Conservation (phyloP, 2,329 filamentous ascomycete genomes). For the Claviceps quebecensis region DNA sequence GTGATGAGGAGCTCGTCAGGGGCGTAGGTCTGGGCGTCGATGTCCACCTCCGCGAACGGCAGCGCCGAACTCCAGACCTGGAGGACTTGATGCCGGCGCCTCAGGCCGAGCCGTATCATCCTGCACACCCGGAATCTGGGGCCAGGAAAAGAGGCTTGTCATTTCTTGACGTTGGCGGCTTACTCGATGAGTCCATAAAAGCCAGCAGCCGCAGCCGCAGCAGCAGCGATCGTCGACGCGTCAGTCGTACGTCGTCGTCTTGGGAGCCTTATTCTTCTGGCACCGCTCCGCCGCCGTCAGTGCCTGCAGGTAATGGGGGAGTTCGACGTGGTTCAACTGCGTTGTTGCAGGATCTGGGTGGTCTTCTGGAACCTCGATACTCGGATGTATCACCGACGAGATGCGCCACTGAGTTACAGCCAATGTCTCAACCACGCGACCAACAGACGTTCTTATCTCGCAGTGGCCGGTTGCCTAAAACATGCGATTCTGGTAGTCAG, state of each 20-base stretch:
- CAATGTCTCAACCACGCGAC: constrained; percentile 28
- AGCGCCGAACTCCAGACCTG: constrained; percentile 12
- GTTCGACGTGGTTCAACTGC: constrained; percentile 41
- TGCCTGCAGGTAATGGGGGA: constrained; percentile 30
- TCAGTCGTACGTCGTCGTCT: constrained; percentile 28
- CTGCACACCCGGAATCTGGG: constrained; percentile 20
- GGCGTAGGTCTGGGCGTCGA: constrained; percentile 59
- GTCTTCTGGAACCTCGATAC: constrained; percentile 31
- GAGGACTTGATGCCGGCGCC: constrained; percentile 25
- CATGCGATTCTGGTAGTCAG: constrained; percentile 27
- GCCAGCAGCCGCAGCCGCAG: constrained; percentile 13
- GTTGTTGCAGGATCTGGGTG: constrained; percentile 44
- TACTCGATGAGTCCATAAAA: constrained; percentile 40
- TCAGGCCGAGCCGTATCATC: constrained; percentile 16
- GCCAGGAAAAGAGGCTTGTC: constrained; percentile 37
- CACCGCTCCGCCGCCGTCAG: constrained; percentile 25
- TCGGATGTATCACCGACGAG: constrained; percentile 18
- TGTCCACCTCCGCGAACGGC: constrained; percentile 31
- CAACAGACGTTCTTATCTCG: constrained; percentile 19
- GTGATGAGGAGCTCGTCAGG: constrained; percentile 78
- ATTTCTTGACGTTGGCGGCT: constrained; percentile 74
- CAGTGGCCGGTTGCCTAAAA: constrained; percentile 18
- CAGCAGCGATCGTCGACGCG: constrained; percentile 19
- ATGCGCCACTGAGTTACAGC: constrained; percentile 29
- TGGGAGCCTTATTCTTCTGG: constrained; percentile 24